Evolutionary conservation across 805 yeast genomes (phyloP).

Genomic region (Candida berthetii): DNA sequence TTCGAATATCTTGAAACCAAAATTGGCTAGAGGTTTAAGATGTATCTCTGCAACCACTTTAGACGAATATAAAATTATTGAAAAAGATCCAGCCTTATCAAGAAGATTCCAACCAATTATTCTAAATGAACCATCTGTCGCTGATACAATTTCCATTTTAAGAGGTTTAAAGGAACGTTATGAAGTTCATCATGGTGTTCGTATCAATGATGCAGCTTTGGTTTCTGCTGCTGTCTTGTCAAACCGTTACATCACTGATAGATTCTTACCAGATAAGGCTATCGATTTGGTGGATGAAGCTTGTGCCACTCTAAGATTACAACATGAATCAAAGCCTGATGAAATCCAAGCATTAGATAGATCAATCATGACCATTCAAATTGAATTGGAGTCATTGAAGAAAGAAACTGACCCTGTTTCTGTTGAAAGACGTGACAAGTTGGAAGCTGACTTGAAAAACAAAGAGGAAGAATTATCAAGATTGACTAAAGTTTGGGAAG

Average conservation of each 20-base stretch:
- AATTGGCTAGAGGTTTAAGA: slow-evolving; percentile 88
- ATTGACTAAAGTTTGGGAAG: slow-evolving; percentile 81
- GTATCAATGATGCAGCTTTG: slow-evolving; percentile 86
- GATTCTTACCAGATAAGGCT: slow-evolving; percentile 93
- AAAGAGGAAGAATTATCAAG: slow-evolving; percentile 64
- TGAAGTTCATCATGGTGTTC: slow-evolving; percentile 97
- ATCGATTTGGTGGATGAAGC: slow-evolving; percentile 97
- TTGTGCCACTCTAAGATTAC: slow-evolving; percentile 88
- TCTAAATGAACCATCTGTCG: slow-evolving; percentile 83
- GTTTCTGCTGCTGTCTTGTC: slow-evolving; percentile 91
- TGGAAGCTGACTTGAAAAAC: slow-evolving; percentile 58
- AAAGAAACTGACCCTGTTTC: slow-evolving; percentile 89
- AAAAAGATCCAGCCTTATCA: slow-evolving; percentile 93
- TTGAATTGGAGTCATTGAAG: slow-evolving; percentile 88
- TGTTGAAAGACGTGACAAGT: slow-evolving; percentile 64
- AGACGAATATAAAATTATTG: slow-evolving; percentile 92
- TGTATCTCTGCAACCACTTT: slow-evolving; percentile 96
- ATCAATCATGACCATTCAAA: slow-evolving; percentile 86
- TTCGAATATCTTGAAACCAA: slow-evolving; percentile 87
- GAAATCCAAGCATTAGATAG: slow-evolving; percentile 87
- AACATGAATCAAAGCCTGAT: slow-evolving; percentile 96
- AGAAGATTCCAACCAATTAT: slow-evolving; percentile 88
- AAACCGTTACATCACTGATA: slow-evolving; percentile 84
- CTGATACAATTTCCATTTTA: slow-evolving; percentile 85
- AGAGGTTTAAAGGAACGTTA: slow-evolving; percentile 92